phyloP scores from a whole-genome alignment of 2,329 filamentous ascomycete species.

The Hymenoscyphus albidus region DNA sequence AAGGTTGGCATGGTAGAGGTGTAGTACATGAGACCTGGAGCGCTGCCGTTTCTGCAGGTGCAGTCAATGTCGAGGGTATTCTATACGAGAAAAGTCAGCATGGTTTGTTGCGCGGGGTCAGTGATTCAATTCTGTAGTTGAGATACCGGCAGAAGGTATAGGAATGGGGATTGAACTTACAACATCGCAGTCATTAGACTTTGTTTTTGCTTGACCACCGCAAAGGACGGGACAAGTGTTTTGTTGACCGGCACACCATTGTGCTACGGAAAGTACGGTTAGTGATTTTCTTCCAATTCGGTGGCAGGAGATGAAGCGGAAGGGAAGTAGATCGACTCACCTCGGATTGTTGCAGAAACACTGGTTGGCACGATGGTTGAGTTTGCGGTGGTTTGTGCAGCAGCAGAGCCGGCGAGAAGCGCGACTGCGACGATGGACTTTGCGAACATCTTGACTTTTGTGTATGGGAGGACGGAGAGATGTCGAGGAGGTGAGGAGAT shows the following conservation, averaged over 20 bases:
- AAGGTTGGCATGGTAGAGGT: slow-evolving; percentile 55
- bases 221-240: slow-evolving; percentile 60
- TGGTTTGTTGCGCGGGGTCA: not conserved
- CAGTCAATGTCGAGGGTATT: slow-evolving; percentile 51
- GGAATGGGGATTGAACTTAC: slow-evolving; percentile 42
- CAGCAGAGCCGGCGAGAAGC: slow-evolving; percentile 27
- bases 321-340: slow-evolving; percentile 18
- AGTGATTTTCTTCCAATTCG: not conserved
- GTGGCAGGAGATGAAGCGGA: not conserved
- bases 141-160: not conserved
- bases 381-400: slow-evolving; percentile 25
- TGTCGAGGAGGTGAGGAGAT: slow-evolving; percentile 4
- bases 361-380: slow-evolving; percentile 27
- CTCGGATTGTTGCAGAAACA: slow-evolving; percentile 21
- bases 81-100: slow-evolving; percentile 14
- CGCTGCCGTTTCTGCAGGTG: slow-evolving; percentile 51
- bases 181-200: slow-evolving; percentile 51
- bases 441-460: slow-evolving; percentile 29
- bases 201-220: slow-evolving; percentile 38
- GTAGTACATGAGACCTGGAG: slow-evolving; percentile 54
- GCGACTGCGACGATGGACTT: slow-evolving; percentile 29
- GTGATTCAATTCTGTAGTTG: not conserved
- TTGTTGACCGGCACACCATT: slow-evolving; percentile 56
- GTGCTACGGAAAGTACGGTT: slow-evolving; percentile 32
- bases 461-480: not conserved